Evolutionary conservation across 768 basidiomycete species (phyloP).

Genomic region (Dacryopinax spathularia): DNA sequence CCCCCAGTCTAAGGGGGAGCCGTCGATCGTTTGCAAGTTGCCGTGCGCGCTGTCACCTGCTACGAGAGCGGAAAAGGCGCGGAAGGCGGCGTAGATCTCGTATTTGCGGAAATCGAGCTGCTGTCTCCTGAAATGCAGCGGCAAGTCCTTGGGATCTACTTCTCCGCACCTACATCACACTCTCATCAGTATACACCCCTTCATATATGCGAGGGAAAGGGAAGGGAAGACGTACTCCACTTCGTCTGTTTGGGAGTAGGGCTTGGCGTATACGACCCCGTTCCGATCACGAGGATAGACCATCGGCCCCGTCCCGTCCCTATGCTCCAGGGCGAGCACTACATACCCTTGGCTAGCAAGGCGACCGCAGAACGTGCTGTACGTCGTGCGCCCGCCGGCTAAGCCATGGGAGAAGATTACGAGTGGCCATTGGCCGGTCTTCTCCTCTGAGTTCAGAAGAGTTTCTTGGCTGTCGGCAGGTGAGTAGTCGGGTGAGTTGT

Average conservation of each 20-base stretch:
- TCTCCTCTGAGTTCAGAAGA: not conserved
- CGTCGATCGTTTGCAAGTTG: slow-evolving; percentile 27
- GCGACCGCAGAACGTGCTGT: slow-evolving; percentile 58
- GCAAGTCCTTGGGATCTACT: slow-evolving; percentile 17
- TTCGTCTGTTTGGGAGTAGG: slow-evolving; percentile 45
- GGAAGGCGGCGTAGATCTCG: slow-evolving; percentile 53
- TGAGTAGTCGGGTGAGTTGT: too few relatives aligned
- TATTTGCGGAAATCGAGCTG: slow-evolving; percentile 56
- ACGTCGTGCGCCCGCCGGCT: slow-evolving; percentile 55
- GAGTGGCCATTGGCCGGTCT: slow-evolving; percentile 51
- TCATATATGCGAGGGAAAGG: not conserved
- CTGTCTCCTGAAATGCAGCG: slow-evolving; percentile 43
- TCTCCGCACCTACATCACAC: slow-evolving; percentile 7
- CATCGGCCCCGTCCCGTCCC: slow-evolving; percentile 60
- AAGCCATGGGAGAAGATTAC: slow-evolving; percentile 79
- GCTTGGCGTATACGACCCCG: slow-evolving; percentile 22
- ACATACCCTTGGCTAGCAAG: slow-evolving; percentile 68
- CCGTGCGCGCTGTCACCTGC: slow-evolving; percentile 24
- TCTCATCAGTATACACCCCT: not conserved
- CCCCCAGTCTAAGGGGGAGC: slow-evolving; percentile 14
- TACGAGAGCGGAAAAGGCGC: slow-evolving; percentile 45
- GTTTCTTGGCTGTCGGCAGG: not conserved
- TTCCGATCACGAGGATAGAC: slow-evolving; percentile 26
- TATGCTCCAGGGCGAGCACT: slow-evolving; percentile 70
- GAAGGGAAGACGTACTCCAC: slow-evolving; percentile 28